Evolutionary conservation across 306 rosid species (phyloP).

Genomic region (Rosa rugosa): DNA sequence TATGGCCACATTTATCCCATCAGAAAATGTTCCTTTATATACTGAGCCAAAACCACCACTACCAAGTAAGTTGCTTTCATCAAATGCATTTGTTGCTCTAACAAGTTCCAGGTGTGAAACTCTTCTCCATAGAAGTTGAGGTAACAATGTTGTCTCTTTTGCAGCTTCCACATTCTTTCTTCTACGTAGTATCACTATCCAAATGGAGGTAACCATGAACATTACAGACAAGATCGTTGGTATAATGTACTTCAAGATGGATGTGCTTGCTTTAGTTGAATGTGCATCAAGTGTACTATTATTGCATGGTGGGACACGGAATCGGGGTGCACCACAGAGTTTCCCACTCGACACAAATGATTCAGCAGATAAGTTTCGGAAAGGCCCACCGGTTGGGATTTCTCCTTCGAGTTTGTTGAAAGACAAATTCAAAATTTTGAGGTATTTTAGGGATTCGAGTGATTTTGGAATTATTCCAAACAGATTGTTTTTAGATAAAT

Average conservation of each 20-base stretch:
- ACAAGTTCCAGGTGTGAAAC: slow-evolving; percentile 27
- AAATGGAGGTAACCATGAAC: not conserved
- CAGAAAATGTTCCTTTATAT: slow-evolving; percentile 9
- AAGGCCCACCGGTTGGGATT: slow-evolving; percentile 27
- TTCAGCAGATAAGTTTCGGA: slow-evolving; percentile 16
- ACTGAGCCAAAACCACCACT: slow-evolving; percentile 17
- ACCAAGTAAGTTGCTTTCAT: slow-evolving; percentile 9
- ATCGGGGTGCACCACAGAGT: slow-evolving; percentile 21
- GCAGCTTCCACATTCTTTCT: not conserved
- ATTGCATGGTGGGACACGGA: slow-evolving; percentile 21
- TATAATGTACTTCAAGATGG: not conserved
- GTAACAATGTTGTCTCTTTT: not conserved
- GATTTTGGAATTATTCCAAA: too few relatives aligned
- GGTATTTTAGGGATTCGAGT: slow-evolving; percentile 1
- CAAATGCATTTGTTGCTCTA: slow-evolving; percentile 21
- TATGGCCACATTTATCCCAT: slow-evolving; percentile 20
- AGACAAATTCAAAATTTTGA: not conserved
- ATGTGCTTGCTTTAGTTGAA: not conserved
- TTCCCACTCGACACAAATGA: slow-evolving; percentile 25
- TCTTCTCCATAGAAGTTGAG: slow-evolving; percentile 13
- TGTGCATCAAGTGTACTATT: not conserved
- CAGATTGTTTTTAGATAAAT: not conserved
- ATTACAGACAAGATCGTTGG: not conserved
- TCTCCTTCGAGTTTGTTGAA: slow-evolving; percentile 23
- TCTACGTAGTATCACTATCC: not conserved